Base-by-base conservation (phyloP, 108 stramenopile genomes). In the Conticribra weissflogii region DNA sequence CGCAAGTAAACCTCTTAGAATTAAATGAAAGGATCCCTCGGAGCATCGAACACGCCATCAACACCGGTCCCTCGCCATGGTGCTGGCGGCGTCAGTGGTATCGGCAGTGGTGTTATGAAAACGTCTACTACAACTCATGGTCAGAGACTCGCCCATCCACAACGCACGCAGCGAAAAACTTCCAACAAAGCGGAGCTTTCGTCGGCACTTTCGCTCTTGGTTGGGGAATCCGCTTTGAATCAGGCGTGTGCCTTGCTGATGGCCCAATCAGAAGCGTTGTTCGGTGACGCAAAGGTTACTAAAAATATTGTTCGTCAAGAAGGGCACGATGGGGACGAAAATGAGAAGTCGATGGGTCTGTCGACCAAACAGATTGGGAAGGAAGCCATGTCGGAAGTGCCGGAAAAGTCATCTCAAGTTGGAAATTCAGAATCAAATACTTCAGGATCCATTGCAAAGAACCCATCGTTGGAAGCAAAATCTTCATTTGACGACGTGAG, bases 241-340 rank as follows among this genome's bases (percentile, higher is more conserved):
- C 52, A 65, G 36, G 64, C 64, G 21, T 65, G 64, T 53, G 23
- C 50, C 15, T 53, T 65, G 16, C 32, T 65, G n/a, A 31, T 65
- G 16, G 52, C 30, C 31, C 64, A 65, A n/a, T 53, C 64, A n/a
- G 46, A 48, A 7, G 46, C 48, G 27, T 34, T 65, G 33, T 65
- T 65, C 24, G 64, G 62, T 21, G 25, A 23, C 29, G 25, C 28
- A 17, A 17, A 16, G 33, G 28, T 0, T 65, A 18, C 50, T 12
- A 14, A 9, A 1, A 7, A 27, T 24, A 16, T 8, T 0, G 2
- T 1, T 9, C 18, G 29, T 30, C 28, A n/a, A 15, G 12, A 57
- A 32, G 28, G 15, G 28, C 15, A 9, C 30, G 62, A 23, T 12
- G 25, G 18, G 25, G 25, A 60, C 2, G n/a, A n/a, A n/a, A n/a